These are phyloP conservation scores for Aureobasidium leucospermi DNA, from an alignment of 2,329 filamentous ascomycete species.

Conservation along the genomic window DNA sequence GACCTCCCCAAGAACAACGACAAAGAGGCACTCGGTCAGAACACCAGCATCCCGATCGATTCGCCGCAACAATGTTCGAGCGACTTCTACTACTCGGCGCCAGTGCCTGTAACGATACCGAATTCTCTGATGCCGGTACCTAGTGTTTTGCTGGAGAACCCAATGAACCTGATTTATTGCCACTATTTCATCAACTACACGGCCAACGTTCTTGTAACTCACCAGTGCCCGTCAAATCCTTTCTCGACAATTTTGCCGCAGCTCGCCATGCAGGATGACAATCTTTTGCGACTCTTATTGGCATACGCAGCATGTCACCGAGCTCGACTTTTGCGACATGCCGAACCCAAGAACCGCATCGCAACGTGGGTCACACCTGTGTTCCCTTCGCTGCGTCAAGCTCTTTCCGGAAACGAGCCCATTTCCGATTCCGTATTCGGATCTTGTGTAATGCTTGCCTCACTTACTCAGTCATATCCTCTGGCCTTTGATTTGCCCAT, in stretches of 20 bases:
- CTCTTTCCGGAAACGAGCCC: slow-evolving; percentile 50
- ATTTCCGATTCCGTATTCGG: slow-evolving; percentile 69
- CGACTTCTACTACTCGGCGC: slow-evolving; percentile 57
- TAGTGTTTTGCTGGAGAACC: slow-evolving; percentile 55
- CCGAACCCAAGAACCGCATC: slow-evolving; percentile 69
- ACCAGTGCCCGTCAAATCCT: slow-evolving; percentile 54
- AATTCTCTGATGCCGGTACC: slow-evolving; percentile 51
- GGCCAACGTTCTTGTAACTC: slow-evolving; percentile 56
- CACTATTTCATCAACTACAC: slow-evolving; percentile 75
- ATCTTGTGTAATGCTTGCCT: slow-evolving; percentile 77
- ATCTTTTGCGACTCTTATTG: slow-evolving; percentile 68
- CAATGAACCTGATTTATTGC: slow-evolving; percentile 72
- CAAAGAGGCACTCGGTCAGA: not conserved
- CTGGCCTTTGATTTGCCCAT: slow-evolving; percentile 71
- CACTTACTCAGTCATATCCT: slow-evolving; percentile 75
- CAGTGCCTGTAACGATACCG: slow-evolving; percentile 58
- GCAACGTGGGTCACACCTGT: slow-evolving; percentile 73
- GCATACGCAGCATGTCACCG: slow-evolving; percentile 79
- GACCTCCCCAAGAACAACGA: slow-evolving; percentile 12
- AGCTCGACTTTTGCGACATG: slow-evolving; percentile 64
- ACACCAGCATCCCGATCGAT: not conserved
- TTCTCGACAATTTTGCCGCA: slow-evolving; percentile 56
- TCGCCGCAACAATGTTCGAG: slow-evolving; percentile 4
- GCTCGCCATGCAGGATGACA: slow-evolving; percentile 61
- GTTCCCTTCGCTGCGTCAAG: slow-evolving; percentile 64